A percentile compares a stretch with the other conserved stretches of the same genome.
phyloP scores from a whole-genome alignment of 176 grass and related monocot genomes.

The Thalia dealbata region DNA sequence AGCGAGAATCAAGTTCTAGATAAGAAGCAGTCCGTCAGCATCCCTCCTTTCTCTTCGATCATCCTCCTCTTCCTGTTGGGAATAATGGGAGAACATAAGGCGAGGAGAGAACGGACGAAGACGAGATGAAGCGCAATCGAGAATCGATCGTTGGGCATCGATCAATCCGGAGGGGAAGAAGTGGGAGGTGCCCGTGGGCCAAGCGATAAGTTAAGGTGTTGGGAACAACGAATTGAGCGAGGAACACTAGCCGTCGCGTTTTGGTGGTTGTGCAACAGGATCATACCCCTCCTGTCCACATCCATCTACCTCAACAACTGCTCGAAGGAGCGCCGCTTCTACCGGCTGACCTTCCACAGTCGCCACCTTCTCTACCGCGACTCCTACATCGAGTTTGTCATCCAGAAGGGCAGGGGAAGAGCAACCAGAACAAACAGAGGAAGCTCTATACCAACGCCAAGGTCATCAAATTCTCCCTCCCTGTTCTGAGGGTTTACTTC shows the following conservation, averaged over 20 bases:
- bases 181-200: neutral
- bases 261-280: conserved; percentile 18
- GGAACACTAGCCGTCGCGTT: neutral
- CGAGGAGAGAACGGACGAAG: neutral
- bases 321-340: conserved; percentile 9
- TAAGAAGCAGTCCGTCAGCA: neutral
- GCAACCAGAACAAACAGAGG: neutral
- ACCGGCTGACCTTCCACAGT: conserved; percentile 19
- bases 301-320: neutral
- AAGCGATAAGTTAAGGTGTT: no score
- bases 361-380: neutral
- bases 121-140: neutral
- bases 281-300: neutral
- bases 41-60: neutral
- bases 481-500: no score
- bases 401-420: conserved; percentile 3
- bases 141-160: neutral
- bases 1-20: neutral
- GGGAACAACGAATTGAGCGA: no score
- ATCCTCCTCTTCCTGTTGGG: neutral
- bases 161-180: neutral
- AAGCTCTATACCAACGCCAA: conserved; percentile 14
- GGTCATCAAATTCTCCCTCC: no score
- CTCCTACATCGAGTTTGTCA: neutral
- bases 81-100: neutral